Base-by-base conservation (phyloP, 148 eudicot genomes). In the Linanthus parryae region DNA sequence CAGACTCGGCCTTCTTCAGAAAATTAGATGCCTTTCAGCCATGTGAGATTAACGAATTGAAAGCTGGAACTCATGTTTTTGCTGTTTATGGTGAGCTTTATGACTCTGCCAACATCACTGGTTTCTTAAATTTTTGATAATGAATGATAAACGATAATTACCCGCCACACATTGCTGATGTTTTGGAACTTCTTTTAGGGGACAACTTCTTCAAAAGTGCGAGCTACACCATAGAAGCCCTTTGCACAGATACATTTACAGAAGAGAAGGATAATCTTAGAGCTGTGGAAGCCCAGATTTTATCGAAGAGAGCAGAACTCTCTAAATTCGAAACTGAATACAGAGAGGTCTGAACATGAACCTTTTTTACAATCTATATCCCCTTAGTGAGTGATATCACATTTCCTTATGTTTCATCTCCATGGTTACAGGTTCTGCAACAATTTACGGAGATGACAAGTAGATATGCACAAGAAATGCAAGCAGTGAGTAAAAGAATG, bases 151-250 rank as follows among this genome's bases (percentile, higher is more conserved):
- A 41, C 28, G 18, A 42, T 22, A 15, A 37, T 14, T 33, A 29
- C 23, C 19, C 22, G 38, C 27, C 51, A 5, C 8, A 16, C 19
- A 40, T 23, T 50, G 52, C 33, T 45, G 16, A 52, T 53, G 53
- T 36, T 57, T 15, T 43, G 29, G 14, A 24, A 37, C 43, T 62
- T 43, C 38, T 37, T 31, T 18, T 55, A 92, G 98, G 96, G 45
- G 98, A 92, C 58, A 91, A 92, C 57, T 92, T 92, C 56, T 92
- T 84, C 75, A 92, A 70, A 72, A 92, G 85, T 51, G 85, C 68
- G 53, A 79, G 76, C 81, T 87, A 92, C 83, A 87, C 79, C 15
- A 84, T 92, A 59, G 98, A 92, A 72, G 75, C 59, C 44, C 76
- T 92, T 58, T 79, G 79, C 63, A 81, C 95, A 60, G 75, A 81